These are phyloP conservation scores for Teratosphaeria pseudoeucalypti DNA, from an alignment of 2,329 filamentous ascomycete genomes.

Conservation along the genomic window DNA sequence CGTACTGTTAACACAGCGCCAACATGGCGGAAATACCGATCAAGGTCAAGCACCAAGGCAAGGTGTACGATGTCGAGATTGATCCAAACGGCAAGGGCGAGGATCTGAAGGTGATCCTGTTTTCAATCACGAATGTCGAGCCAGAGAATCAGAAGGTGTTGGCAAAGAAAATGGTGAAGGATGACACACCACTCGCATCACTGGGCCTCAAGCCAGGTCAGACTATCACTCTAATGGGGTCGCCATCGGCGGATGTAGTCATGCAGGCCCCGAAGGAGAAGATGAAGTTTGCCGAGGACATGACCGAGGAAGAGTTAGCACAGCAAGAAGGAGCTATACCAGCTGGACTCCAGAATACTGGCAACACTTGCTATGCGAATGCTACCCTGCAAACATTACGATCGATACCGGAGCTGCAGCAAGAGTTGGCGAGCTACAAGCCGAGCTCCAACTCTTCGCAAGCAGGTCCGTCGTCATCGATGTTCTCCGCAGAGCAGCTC, in stretches of 20 bases:
- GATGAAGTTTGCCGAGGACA: constrained; percentile 88
- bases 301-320: constrained; percentile 88
- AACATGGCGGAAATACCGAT: constrained; percentile 35
- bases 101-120: constrained; percentile 91
- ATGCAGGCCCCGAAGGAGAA: constrained; percentile 63
- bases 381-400: constrained; percentile 88
- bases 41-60: constrained; percentile 88
- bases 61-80: constrained; percentile 88
- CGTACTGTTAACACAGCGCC: constrained; percentile 1
- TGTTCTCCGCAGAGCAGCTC: constrained; percentile 26
- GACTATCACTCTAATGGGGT: constrained; percentile 93
- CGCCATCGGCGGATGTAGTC: constrained; percentile 56
- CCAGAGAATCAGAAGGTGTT: constrained; percentile 94
- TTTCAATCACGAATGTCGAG: constrained; percentile 89
- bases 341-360: constrained; percentile 79
- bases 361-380: constrained; percentile 98
- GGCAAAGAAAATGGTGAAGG: constrained; percentile 88
- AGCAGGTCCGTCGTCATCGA: constrained; percentile 14
- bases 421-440: constrained; percentile 58
- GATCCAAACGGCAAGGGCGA: constrained; percentile 77
- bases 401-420: constrained; percentile 80
- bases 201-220: constrained; percentile 79
- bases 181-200: constrained; percentile 78
- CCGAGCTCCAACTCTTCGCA: constrained; percentile 6
- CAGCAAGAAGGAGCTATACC: constrained; percentile 74